A percentile compares a stretch with the other conserved stretches of the same genome.
Conservation (phyloP, 2,329 filamentous ascomycete species). For the Arthrobotrys iridis region DNA sequence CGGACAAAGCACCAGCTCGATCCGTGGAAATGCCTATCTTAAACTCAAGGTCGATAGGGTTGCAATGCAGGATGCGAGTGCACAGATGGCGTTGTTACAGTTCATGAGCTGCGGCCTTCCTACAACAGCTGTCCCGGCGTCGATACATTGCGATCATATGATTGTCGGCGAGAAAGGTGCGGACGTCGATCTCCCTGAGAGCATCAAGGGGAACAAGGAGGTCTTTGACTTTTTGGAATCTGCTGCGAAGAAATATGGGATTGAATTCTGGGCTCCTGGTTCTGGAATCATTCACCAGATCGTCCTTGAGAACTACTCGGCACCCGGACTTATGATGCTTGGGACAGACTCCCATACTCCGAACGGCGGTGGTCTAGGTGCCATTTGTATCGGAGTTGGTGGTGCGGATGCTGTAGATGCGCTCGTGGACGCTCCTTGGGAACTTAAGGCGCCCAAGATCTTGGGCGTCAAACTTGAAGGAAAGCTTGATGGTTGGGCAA, state of each 20-base stretch:
- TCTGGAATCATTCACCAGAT: conserved; percentile 98
- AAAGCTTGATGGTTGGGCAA: conserved; percentile 85
- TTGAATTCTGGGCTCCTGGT: conserved; percentile 94
- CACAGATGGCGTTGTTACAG: conserved; percentile 97
- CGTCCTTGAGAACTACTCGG: conserved; percentile 95
- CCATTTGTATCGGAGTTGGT: conserved; percentile 95
- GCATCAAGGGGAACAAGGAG: conserved; percentile 91
- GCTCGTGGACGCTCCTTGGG: conserved; percentile 95
- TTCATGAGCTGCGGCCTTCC: conserved; percentile 97
- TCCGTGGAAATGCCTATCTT: conserved; percentile 88
- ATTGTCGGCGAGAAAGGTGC: conserved; percentile 95
- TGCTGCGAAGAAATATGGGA: conserved; percentile 87
- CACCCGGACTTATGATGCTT: conserved; percentile 98
- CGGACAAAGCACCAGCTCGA: conserved; percentile 82
- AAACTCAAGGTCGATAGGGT: conserved; percentile 97
- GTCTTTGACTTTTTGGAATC: conserved; percentile 98
- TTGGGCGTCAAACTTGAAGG: conserved; percentile 86
- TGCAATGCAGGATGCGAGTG: conserved; percentile 98
- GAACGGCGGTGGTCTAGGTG: conserved; percentile 92
- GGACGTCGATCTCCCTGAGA: conserved; percentile 81
- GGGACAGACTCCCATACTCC: conserved; percentile 97
- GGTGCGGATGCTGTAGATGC: conserved; percentile 97
- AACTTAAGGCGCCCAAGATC: conserved; percentile 91
- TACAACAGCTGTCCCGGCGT: conserved; percentile 90
- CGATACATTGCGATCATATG: conserved; percentile 98